These are phyloP conservation scores for Microbotryomycetes sp. DNA, from an alignment of 1,284 basidiomycete species.

Conservation along the genomic window DNA sequence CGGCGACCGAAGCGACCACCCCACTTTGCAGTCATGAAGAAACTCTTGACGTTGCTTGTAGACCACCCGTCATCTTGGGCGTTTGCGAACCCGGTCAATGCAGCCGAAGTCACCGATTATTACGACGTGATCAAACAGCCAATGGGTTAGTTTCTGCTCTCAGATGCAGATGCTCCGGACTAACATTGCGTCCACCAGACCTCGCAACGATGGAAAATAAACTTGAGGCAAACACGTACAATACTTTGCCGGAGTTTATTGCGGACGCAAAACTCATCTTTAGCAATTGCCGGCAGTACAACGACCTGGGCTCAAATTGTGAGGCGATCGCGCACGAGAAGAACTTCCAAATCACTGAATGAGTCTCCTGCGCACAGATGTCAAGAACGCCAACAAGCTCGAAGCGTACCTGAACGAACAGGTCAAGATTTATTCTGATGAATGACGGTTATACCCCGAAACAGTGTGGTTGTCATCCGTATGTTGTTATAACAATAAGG, in stretches of 20 bases:
- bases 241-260: conserved; percentile 66
- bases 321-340: neutral
- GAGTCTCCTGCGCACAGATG: conserved; percentile 42
- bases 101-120: conserved; percentile 71
- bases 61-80: conserved; percentile 80
- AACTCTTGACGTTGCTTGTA: conserved; percentile 73
- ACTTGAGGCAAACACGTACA: conserved; percentile 69
- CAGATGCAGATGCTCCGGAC: too few species aligned
- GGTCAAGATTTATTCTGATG: conserved; percentile 15
- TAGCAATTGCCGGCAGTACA: conserved; percentile 86
- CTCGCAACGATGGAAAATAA: conserved; percentile 88
- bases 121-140: conserved; percentile 79
- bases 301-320: conserved; percentile 71
- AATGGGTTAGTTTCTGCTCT: conserved; percentile 62
- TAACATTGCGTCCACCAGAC: conserved; percentile 49
- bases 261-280: conserved; percentile 78
- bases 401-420: conserved; percentile 48
- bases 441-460: neutral
- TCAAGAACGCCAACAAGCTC: conserved; percentile 75
- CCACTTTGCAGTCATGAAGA: conserved; percentile 63
- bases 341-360: neutral
- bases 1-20: conserved; percentile 52
- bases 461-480: too few species aligned
- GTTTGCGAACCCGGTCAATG: conserved; percentile 73
- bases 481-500: too few species aligned